Evolutionary conservation across 345 rosid species (phyloP).

Genomic region (Fremontodendron californicum): DNA sequence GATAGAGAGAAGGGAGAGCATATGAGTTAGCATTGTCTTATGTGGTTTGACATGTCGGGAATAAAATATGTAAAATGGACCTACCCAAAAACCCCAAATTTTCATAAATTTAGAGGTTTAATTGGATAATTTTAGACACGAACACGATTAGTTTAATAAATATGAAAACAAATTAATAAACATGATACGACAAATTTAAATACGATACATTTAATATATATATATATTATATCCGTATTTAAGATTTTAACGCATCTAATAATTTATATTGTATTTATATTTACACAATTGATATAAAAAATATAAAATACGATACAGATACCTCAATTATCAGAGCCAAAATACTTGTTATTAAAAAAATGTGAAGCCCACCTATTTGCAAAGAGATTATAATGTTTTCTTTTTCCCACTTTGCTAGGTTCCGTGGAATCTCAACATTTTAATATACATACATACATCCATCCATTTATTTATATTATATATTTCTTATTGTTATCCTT

Average conservation of each 20-base stretch:
- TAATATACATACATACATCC: not conserved
- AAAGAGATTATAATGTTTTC: conserved; percentile 5
- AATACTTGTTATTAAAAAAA: not conserved
- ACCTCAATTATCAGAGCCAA: not conserved
- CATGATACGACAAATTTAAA: too few species aligned
- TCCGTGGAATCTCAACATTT: conserved; percentile 35
- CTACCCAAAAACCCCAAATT: conserved; percentile 18
- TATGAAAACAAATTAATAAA: too few species aligned
- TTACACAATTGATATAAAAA: too few species aligned
- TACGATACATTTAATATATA: too few species aligned
- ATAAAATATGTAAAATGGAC: conserved; percentile 41
- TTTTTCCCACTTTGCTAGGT: conserved; percentile 19
- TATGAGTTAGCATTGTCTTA: conserved; percentile 25
- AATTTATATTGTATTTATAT: too few species aligned
- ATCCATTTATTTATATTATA: not conserved
- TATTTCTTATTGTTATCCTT: not conserved
- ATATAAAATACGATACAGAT: too few species aligned
- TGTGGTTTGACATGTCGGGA: conserved; percentile 42
- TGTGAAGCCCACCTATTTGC: conserved; percentile 33
- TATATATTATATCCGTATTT: too few species aligned
- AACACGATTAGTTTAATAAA: too few species aligned
- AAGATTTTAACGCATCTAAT: too few species aligned
- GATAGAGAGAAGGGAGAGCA: not conserved
- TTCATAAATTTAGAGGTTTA: not conserved
- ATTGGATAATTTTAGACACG: too few species aligned